Evolutionary conservation across 169 alveolate species (phyloP), one percentile per base, ranked within the genome.

Genomic region (Cryptosporidium viatorum): DNA sequence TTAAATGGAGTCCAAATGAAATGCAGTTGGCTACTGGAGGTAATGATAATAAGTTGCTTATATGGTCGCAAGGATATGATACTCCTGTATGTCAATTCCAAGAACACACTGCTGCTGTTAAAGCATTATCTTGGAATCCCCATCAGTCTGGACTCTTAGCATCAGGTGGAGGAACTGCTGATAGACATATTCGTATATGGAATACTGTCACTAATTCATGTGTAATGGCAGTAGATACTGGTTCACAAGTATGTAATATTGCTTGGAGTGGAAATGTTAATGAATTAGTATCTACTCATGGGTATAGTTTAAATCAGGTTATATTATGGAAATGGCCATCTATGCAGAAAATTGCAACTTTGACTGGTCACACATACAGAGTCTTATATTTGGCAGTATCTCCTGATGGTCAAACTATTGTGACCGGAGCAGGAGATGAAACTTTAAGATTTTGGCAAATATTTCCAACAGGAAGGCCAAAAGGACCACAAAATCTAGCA

Each of bases 81-180:
- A 84, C 92, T 21, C 95, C 96, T 3, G 93, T 94, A 51, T 84
- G 91, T 21, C 95, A 95, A 65, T 93, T 95, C 69, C 85, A 93
- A 29, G 93, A 95, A 62, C 98, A 96, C 74, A 71, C 89, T 37
- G 98, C 99, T 59, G 98, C 99, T 14, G 98, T 97, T 2, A 97
- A 96, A 92, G 99, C 99, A 26, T 92, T 98, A 16, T 97, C 98
- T 1, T 98, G 99, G 99, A 94, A 97, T 58, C 99, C 99, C 1
- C 99, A 97, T 91, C 96, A 97, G 92, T 93, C 95, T 75, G 97
- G 97, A 51, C 93, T 97, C 37, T 92, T 98, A 33, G 98, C 98
- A 26, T 93, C 97, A 14, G 99, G 99, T 3, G 99, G 99, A 18
- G 99, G 99, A 3, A 97, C 99, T 14, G 99, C 98, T 23, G 99